Conservation (phyloP, 2,329 filamentous ascomycete genomes). For the Thelonectria blattea region DNA sequence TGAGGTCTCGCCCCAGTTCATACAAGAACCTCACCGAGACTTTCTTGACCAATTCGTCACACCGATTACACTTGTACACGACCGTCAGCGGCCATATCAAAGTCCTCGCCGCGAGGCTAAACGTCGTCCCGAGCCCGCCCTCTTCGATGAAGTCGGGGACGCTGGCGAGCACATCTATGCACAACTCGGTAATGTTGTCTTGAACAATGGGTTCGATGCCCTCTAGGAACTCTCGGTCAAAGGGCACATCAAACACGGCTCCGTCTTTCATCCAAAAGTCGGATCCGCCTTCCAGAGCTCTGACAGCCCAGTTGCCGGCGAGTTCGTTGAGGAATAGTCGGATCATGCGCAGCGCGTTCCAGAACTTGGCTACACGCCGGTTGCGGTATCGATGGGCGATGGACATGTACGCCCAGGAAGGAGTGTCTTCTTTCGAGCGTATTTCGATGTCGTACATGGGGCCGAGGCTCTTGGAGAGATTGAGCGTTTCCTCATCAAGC, state of each 20-base stretch:
- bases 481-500: slow-evolving; percentile 25
- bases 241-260: neutral
- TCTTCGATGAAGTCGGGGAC: neutral
- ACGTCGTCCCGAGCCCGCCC: neutral
- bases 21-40: neutral
- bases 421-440: slow-evolving; percentile 2
- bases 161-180: neutral
- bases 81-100: neutral
- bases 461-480: slow-evolving; percentile 2
- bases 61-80: neutral
- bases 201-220: neutral
- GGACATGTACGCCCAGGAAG: slow-evolving; percentile 23
- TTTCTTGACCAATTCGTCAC: neutral
- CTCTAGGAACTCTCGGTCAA: neutral
- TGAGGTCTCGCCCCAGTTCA: neutral
- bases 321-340: slow-evolving; percentile 34
- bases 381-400: slow-evolving; percentile 30
- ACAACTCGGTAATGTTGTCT: neutral
- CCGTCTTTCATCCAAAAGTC: neutral
- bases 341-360: slow-evolving; percentile 36
- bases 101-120: neutral
- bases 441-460: slow-evolving; percentile 12
- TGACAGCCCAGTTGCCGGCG: neutral
- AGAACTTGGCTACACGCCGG: slow-evolving; percentile 30
- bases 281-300: neutral